Evolutionary conservation across 1,139 yeast species (phyloP).

Genomic region (Pichiaceae sp.): DNA sequence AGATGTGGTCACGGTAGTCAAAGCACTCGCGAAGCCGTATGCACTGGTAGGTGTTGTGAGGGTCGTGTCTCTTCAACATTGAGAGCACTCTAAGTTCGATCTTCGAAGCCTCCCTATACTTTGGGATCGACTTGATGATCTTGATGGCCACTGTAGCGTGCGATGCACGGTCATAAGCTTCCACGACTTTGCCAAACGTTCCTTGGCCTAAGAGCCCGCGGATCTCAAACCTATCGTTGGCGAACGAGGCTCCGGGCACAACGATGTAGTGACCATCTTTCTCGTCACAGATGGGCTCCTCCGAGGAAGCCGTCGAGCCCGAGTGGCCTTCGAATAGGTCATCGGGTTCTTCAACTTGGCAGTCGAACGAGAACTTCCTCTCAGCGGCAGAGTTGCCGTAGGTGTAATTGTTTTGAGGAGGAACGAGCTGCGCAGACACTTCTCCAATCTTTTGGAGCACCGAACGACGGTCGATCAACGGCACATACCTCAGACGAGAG

Average conservation of each 20-base stretch:
- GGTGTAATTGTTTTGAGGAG: constrained; percentile 11
- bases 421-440: constrained; percentile 26
- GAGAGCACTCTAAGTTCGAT: constrained; percentile 74
- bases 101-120: constrained; percentile 78
- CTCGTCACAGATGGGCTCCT: constrained; percentile 43
- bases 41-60: constrained; percentile 58
- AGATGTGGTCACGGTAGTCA: constrained; percentile 89
- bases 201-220: constrained; percentile 84
- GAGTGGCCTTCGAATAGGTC: constrained; percentile 6
- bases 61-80: constrained; percentile 71
- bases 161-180: constrained; percentile 51
- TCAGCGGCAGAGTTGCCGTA: neutral
- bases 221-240: constrained; percentile 60
- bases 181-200: constrained; percentile 92
- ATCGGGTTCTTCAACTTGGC: constrained; percentile 2
- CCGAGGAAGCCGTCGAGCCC: constrained; percentile 15
- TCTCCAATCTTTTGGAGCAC: constrained; percentile 29
- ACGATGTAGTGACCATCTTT: constrained; percentile 81
- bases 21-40: constrained; percentile 84
- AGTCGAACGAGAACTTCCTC: constrained; percentile 11
- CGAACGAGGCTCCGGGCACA: constrained; percentile 48
- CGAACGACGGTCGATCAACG: constrained; percentile 20
- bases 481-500: constrained; percentile 26
- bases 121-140: constrained; percentile 73
- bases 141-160: constrained; percentile 78